Base-by-base conservation (phyloP, 495 filamentous ascomycete species). In the Extremus antarcticus region DNA sequence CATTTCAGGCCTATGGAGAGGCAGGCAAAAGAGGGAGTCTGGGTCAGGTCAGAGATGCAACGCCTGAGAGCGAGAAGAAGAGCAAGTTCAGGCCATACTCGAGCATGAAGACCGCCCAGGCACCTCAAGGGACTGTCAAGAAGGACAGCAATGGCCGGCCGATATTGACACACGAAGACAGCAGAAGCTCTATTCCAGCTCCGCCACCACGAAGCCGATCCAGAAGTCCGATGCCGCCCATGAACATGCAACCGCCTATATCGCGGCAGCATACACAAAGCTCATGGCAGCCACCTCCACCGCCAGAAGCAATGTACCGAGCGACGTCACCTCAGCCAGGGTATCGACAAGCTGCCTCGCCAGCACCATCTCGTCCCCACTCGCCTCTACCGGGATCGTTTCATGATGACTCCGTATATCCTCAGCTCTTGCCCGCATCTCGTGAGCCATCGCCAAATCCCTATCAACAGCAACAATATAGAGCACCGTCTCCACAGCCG, bases 1-100 rank as follows among this genome's bases (percentile, higher is more conserved):
- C 84, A 3, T 87, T 86, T 62, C 76, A 81, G 59, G 82, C 82
- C 52, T 85, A 86, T 56, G 72, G 78, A 66, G 64, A 63, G 17
- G 63, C 61, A 3, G 54, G 62, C 9, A 70, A 71, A 23, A 63
- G 70, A 45, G 54, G 63, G 61, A 47, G 35, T 38, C 35, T 46
- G 11, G 32, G 48, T 29, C 46, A 49, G 39, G 61, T 38, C 21
- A 46, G 35, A 38, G 48, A 60, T 16, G 47, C 43, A 1, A 57
- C 59, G 13, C 55, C 59, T 7, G 54, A 61, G 25, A 43, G 15
- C n/a, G 58, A 61, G 13, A 50, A 47, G 20, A 63, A 61, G 43
- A 66, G 66, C 32, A 70, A 69, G 41, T 54, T 71, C 21, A 59
- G 62, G 29, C 69, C 69, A 25, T 73, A 68, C 54, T 67, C 70